Base-by-base conservation (phyloP, 306 rosid genomes). In the Psophocarpus tetragonolobus region DNA sequence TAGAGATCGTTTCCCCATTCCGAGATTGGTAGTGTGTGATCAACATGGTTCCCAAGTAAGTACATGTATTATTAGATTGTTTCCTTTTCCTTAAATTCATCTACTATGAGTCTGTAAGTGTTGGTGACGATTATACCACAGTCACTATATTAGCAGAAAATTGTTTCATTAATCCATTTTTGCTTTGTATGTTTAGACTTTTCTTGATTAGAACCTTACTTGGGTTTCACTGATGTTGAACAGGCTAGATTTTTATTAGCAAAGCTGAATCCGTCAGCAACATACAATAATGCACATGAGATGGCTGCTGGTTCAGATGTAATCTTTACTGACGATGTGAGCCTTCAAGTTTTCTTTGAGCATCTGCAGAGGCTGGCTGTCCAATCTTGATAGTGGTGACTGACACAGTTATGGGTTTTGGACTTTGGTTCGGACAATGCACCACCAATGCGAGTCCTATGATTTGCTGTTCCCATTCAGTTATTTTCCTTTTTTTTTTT, bases 281-380 rank as follows among this genome's bases (percentile, higher is more conserved):
- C 97, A 23, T 93, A 93, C 83, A 93, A 71, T 65, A 93, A 87
- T 71, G 86, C 93, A 18, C 87, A 91, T 74, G 97, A 93, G 63
- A 85, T 93, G 86, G 80, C 91, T 66, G 87, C 94, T 26, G 98
- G 98, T 29, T 93, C 98, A 9, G 97, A 93, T 64, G 84, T 93
- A 54, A 93, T 91, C 81, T 93, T 93, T 84, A 93, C 98, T 0
- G 98, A 93, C 2, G 97, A 93, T 20, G 98, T 91, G 36, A 93
- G 95, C 80, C 94, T 93, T 82, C 97, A 93, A 88, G 93, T 93
- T 68, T 93, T 93, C 90, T 91, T 91, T 24, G 97, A 91, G 87
- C 98, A 93, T 84, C 93, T 93, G 67, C 97, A 91, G 80, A 91
- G 90, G 90, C 87, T 93, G 87, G 97, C 98, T 29, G 98, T 91